These are phyloP conservation scores for Rhodotorula babjevae DNA, from an alignment of 768 basidiomycete species.

Conservation along the genomic window DNA sequence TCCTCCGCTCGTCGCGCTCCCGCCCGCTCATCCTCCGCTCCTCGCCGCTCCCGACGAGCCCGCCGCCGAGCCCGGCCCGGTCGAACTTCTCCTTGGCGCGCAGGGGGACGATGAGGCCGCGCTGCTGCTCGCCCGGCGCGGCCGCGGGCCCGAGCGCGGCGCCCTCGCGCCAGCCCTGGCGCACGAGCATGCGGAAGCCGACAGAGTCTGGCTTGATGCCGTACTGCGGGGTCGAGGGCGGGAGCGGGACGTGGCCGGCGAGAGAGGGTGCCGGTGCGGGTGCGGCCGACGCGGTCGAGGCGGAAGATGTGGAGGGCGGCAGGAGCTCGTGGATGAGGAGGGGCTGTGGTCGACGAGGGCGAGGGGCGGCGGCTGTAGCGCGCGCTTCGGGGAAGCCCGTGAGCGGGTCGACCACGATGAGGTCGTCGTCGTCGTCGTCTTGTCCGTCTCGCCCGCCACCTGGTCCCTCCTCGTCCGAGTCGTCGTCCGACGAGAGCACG, in stretches of 20 bases:
- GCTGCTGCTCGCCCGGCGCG: neutral
- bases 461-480: neutral
- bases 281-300: neutral
- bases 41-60: neutral
- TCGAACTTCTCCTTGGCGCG: constrained; percentile 32
- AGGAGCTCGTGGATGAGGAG: constrained; percentile 27
- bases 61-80: constrained; percentile 5
- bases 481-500: constrained; percentile 19
- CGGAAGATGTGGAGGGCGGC: neutral
- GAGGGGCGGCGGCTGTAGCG: neutral
- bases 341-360: neutral
- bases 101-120: constrained; percentile 26
- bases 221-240: constrained; percentile 11
- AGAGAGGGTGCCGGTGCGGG: neutral
- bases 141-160: neutral
- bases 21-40: constrained; percentile 46
- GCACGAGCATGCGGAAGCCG: constrained; percentile 15
- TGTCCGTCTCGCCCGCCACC: neutral
- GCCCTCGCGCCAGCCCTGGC: constrained; percentile 29
- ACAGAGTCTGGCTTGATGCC: neutral
- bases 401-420: constrained; percentile 18
- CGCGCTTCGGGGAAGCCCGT: neutral
- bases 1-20: constrained; percentile 58
- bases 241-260: neutral
- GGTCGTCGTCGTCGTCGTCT: constrained; percentile 4